Conservation (phyloP, 768 basidiomycete species). For the Macrolepiota fuliginosa region DNA sequence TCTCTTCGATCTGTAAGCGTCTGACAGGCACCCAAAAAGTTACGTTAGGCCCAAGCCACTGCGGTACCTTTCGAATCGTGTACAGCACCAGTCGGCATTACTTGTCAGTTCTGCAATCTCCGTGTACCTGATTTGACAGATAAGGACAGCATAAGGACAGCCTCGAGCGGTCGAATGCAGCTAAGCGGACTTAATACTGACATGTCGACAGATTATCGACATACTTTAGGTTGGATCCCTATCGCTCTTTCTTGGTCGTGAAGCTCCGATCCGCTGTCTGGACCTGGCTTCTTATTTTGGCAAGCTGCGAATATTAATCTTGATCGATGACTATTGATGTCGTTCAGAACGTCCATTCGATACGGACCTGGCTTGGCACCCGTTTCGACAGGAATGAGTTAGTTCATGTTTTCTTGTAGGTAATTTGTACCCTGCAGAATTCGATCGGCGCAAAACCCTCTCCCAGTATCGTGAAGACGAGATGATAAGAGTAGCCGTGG, state of each 20-base stretch:
- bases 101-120: not conserved
- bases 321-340: not conserved
- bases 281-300: not conserved
- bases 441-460: too few species aligned
- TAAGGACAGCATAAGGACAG: not conserved
- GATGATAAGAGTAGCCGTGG: not conserved
- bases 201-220: not conserved
- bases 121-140: not conserved
- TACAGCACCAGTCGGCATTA: not conserved
- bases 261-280: not conserved
- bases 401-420: not conserved
- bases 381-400: not conserved
- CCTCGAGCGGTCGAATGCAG: not conserved
- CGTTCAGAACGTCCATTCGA: not conserved
- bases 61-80: not conserved
- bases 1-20: not conserved
- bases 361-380: conserved; percentile 2
- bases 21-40: not conserved
- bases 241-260: not conserved
- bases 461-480: not conserved
- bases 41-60: not conserved
- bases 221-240: not conserved
- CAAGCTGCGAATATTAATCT: not conserved
- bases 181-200: not conserved
- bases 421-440: not conserved